A percentile compares a stretch with the other conserved stretches of the same genome.
Conservation (phyloP, 306 rosid genomes). For the Luffa acutangula region DNA sequence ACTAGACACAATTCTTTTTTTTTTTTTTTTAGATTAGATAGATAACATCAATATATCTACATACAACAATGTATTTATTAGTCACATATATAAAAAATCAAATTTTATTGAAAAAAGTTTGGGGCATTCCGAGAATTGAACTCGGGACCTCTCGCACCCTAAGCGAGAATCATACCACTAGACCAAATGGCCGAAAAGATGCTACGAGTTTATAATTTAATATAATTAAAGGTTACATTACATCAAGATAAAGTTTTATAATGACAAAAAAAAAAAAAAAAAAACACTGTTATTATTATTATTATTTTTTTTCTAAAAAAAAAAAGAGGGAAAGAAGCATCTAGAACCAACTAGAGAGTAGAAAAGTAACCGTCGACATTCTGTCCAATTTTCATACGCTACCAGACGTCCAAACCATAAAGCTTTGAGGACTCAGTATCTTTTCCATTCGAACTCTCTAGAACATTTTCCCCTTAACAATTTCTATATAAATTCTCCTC, state of each 20-base stretch:
- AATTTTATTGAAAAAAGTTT: neutral
- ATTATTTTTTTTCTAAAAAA: neutral
- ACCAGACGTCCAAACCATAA: neutral
- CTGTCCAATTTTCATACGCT: neutral
- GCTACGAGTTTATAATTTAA: neutral
- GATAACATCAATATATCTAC: no score
- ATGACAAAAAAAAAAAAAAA: no score
- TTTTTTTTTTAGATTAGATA: no score
- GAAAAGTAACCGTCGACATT: neutral
- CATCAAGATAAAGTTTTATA: no score
- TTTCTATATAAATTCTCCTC: neutral
- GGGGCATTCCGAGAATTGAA: constrained; percentile 34
- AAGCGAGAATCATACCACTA: constrained; percentile 31
- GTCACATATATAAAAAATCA: no score
- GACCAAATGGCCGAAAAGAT: constrained; percentile 12
- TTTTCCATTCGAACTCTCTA: neutral
- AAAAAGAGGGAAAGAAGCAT: neutral
- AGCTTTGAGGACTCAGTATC: no score
- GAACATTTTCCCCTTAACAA: neutral
- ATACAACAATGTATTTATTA: no score
- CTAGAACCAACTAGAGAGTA: neutral
- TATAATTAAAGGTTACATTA: no score
- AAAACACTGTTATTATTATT: neutral
- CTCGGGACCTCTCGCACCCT: constrained; percentile 32
- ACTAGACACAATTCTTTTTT: no score